phyloP scores from a whole-genome alignment of 2,329 filamentous ascomycete genomes.

The Talaromyces atroroseus region DNA sequence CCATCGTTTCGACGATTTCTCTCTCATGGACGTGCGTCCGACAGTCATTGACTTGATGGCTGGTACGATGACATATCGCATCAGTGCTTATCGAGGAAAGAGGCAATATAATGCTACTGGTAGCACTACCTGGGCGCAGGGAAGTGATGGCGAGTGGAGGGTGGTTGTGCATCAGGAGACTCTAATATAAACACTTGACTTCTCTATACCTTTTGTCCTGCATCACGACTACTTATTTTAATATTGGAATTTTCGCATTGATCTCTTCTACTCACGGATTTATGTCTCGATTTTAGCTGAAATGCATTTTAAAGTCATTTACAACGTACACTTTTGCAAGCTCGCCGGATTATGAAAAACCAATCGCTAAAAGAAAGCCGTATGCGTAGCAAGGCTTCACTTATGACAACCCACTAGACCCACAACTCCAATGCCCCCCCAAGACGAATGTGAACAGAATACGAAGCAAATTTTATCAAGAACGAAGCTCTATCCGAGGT shows the following conservation, averaged over 20 bases:
- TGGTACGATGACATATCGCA: constrained; percentile 28
- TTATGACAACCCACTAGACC: no score
- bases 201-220: neutral
- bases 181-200: constrained; percentile 17
- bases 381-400: no score
- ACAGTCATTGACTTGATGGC: constrained; percentile 35
- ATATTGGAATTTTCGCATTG: neutral
- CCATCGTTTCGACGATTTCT: constrained; percentile 31
- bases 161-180: constrained; percentile 33
- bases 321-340: neutral
- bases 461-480: neutral
- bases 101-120: constrained; percentile 25
- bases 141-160: constrained; percentile 34
- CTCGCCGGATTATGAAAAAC: neutral
- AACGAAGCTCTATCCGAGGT: constrained; percentile 1
- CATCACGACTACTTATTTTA: neutral
- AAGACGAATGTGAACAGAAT: neutral
- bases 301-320: neutral
- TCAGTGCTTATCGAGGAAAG: constrained; percentile 24
- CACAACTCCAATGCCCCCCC: neutral
- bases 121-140: constrained; percentile 34
- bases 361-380: neutral
- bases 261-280: neutral
- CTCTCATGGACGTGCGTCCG: constrained; percentile 25
- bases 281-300: neutral